Percentiles rank a stretch among this genome's conserved stretches.
Conservation (phyloP, 108 stramenopile genomes). For the Stephanodiscus triporus region DNA sequence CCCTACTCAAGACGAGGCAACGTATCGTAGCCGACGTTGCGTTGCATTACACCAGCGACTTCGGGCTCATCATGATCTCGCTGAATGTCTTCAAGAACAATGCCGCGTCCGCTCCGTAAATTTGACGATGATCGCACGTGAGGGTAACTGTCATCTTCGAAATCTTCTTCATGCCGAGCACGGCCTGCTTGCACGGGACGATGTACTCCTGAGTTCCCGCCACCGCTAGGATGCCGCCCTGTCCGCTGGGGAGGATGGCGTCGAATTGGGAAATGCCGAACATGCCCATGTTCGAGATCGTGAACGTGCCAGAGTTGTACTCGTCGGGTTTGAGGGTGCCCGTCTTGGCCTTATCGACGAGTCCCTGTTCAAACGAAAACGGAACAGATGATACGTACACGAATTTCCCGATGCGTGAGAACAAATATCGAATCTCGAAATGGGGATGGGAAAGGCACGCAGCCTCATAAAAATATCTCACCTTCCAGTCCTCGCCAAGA, state of each 20-base stretch:
- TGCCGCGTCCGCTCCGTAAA: constrained; percentile 96
- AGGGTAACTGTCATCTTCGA: constrained; percentile 97
- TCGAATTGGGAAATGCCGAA: constrained; percentile 96
- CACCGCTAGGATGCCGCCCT: constrained; percentile 94
- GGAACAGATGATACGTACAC: neutral
- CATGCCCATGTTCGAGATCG: constrained; percentile 99
- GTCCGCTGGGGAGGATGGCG: constrained; percentile 92
- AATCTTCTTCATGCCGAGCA: constrained; percentile 90
- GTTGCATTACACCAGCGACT: constrained; percentile 24
- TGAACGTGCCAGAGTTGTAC: constrained; percentile 95
- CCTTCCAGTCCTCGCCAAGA: constrained; percentile 93
- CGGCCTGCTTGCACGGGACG: constrained; percentile 71
- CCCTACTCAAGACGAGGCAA: too few relatives aligned
- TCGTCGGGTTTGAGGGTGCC: constrained; percentile 90
- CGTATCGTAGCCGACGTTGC: neutral
- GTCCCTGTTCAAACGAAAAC: constrained; percentile 56
- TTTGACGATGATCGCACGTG: constrained; percentile 97
- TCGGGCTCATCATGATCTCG: constrained; percentile 89
- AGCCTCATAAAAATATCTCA: constrained; percentile 13
- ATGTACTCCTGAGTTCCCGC: constrained; percentile 87
- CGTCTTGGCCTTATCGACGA: constrained; percentile 82
- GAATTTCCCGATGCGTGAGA: neutral
- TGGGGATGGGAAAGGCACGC: neutral
- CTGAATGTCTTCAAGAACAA: constrained; percentile 93
- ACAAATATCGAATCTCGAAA: neutral